Conservation (phyloP, 2,329 filamentous ascomycete species). For the Alternaria tenuissima region DNA sequence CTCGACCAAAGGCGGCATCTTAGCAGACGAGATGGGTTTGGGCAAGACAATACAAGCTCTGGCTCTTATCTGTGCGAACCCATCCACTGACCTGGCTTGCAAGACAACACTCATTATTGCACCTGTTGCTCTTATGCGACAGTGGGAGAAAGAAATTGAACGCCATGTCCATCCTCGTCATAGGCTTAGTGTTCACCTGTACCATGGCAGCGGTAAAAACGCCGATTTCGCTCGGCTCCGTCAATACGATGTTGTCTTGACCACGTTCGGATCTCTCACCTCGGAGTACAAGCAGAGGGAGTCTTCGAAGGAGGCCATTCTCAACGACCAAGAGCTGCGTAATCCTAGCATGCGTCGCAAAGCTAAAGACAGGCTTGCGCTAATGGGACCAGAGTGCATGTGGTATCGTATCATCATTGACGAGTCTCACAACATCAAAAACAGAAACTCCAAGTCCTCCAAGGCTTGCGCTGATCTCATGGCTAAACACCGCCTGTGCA, state of each 20-base stretch:
- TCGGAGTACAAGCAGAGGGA: conserved; percentile 71
- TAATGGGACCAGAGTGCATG: conserved; percentile 67
- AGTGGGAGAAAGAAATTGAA: conserved; percentile 84
- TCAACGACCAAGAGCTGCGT: conserved; percentile 53
- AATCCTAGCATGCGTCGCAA: conserved; percentile 28
- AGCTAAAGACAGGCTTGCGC: conserved; percentile 36
- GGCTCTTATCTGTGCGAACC: conserved; percentile 75
- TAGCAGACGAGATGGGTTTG: conserved; percentile 72
- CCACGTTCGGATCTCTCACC: conserved; percentile 77
- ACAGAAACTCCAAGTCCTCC: conserved; percentile 69
- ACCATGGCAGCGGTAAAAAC: conserved; percentile 69
- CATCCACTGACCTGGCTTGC: conserved; percentile 63
- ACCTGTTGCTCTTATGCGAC: conserved; percentile 79
- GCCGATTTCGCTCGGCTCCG: conserved; percentile 67
- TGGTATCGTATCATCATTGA: conserved; percentile 76
- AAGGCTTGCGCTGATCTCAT: conserved; percentile 67
- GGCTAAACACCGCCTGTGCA: conserved; percentile 72
- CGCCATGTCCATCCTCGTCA: conserved; percentile 70
- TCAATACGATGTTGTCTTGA: conserved; percentile 76
- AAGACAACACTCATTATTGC: conserved; percentile 86
- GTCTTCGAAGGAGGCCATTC: conserved; percentile 58
- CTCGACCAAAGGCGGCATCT: conserved; percentile 75
- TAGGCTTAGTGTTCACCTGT: conserved; percentile 70
- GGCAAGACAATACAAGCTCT: conserved; percentile 81
- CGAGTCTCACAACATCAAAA: conserved; percentile 84